A percentile compares a stretch with the other conserved stretches of the same genome.
Conservation (phyloP, 2,329 filamentous ascomycete species). For the Colletotrichum somersetense region DNA sequence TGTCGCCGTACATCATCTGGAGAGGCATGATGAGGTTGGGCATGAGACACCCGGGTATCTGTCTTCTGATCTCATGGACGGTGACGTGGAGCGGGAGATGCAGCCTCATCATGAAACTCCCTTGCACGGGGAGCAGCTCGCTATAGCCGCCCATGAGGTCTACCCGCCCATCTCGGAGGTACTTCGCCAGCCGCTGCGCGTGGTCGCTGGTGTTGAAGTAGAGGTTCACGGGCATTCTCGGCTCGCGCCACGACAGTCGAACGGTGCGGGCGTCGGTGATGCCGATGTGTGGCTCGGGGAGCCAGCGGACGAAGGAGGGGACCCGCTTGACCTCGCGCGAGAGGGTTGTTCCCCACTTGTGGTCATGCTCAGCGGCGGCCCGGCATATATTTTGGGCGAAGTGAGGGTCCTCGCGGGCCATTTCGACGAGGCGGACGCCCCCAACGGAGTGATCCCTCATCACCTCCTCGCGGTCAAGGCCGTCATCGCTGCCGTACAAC, state of each 20-base stretch:
- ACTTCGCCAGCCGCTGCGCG: not conserved
- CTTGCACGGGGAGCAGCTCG: too few species aligned
- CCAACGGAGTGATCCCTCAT: too few species aligned
- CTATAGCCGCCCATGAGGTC: too few species aligned
- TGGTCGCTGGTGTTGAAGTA: not conserved
- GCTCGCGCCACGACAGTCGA: not conserved
- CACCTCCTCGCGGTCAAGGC: rapidly evolving
- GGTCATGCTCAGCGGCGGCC: not conserved
- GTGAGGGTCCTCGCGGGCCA: not conserved
- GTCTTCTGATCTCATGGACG: not conserved
- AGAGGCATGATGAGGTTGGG: not conserved
- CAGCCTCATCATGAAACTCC: not conserved
- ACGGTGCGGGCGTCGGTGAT: not conserved
- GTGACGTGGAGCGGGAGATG: not conserved
- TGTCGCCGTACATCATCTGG: not conserved
- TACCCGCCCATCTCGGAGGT: rapidly evolving
- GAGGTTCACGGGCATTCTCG: not conserved
- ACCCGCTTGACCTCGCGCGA: not conserved
- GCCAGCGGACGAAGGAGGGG: not conserved
- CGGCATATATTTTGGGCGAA: not conserved
- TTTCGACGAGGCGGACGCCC: not conserved
- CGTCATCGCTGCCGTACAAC: not conserved
- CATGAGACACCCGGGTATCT: not conserved
- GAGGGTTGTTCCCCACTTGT: too few species aligned
- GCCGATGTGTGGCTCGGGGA: not conserved